phyloP scores from a whole-genome alignment of 495 filamentous ascomycete genomes.

The Hypoxylon cercidicola region DNA sequence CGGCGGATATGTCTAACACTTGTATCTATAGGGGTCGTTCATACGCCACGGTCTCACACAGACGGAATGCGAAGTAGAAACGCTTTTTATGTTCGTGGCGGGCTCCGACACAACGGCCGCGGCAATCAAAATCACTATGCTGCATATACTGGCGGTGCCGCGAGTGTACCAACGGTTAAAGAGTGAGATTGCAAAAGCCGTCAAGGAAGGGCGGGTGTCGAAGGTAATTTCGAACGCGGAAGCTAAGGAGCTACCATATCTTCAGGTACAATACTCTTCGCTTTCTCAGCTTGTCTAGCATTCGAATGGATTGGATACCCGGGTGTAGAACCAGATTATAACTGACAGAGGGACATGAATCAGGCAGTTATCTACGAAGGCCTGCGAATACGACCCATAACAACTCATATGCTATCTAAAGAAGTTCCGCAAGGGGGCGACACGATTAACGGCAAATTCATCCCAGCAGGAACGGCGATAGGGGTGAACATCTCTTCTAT shows the following conservation, averaged over 20 bases:
- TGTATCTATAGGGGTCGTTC: conserved; percentile 33
- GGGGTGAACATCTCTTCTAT: conserved; percentile 64
- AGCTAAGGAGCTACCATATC: conserved; percentile 57
- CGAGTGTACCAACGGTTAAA: conserved; percentile 63
- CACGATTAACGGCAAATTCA: conserved; percentile 60
- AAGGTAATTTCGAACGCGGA: conserved; percentile 52
- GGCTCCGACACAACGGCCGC: conserved; percentile 73
- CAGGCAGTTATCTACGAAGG: conserved; percentile 57
- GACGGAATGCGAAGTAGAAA: conserved; percentile 41
- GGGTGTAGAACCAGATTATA: not conserved
- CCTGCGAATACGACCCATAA: conserved; percentile 57
- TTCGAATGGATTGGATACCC: not conserved
- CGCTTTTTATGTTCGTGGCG: conserved; percentile 61
- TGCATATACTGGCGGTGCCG: conserved; percentile 61
- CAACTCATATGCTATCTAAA: conserved; percentile 58
- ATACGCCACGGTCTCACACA: conserved; percentile 36
- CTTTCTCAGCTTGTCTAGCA: too few species aligned
- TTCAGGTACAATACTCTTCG: conserved; percentile 37
- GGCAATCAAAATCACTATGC: conserved; percentile 63
- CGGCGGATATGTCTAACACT: conserved; percentile 30
- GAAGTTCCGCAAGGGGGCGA: conserved; percentile 58
- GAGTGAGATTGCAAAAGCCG: conserved; percentile 63
- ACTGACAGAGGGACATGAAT: not conserved
- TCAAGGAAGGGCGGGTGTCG: conserved; percentile 44
- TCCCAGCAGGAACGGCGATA: conserved; percentile 65